Conservation (phyloP, 1,284 basidiomycete species). For the Baeospora myosura region DNA sequence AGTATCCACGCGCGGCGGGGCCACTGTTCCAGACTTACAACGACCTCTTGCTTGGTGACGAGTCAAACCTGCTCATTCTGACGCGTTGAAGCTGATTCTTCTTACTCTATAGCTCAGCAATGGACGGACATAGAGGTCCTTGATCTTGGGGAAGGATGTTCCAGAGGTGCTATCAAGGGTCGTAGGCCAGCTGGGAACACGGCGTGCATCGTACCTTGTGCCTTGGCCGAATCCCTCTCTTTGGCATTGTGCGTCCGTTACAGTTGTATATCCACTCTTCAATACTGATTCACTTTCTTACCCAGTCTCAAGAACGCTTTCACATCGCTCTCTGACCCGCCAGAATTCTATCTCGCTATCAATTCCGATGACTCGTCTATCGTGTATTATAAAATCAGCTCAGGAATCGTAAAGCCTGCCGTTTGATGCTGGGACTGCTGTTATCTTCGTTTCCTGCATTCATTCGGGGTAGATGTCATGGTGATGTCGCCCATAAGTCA, state of each 20-base stretch:
- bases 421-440: too few species aligned
- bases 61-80: not conserved
- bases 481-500: too few species aligned
- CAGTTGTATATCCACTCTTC: not conserved
- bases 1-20: conserved; percentile 46
- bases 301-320: conserved; percentile 46
- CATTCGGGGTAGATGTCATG: too few species aligned
- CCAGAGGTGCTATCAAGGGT: conserved; percentile 54
- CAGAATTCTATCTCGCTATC: conserved; percentile 62
- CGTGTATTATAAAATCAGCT: conserved; percentile 74
- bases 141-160: conserved; percentile 45
- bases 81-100: conserved; percentile 4
- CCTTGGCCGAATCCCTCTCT: conserved; percentile 57
- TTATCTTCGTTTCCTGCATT: too few species aligned
- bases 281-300: conserved; percentile 4
- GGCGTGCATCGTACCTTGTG: conserved; percentile 59
- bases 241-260: conserved; percentile 26
- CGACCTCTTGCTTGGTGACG: conserved; percentile 45
- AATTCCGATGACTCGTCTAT: conserved; percentile 71
- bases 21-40: conserved; percentile 57
- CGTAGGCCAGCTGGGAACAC: conserved; percentile 31
- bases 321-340: conserved; percentile 34
- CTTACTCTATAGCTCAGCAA: conserved; percentile 46
- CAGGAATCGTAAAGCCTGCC: conserved; percentile 71
- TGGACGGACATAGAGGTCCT: conserved; percentile 59